Base-by-base conservation (phyloP, 2,329 filamentous ascomycete species). In the Tolypocladium tundrense region DNA sequence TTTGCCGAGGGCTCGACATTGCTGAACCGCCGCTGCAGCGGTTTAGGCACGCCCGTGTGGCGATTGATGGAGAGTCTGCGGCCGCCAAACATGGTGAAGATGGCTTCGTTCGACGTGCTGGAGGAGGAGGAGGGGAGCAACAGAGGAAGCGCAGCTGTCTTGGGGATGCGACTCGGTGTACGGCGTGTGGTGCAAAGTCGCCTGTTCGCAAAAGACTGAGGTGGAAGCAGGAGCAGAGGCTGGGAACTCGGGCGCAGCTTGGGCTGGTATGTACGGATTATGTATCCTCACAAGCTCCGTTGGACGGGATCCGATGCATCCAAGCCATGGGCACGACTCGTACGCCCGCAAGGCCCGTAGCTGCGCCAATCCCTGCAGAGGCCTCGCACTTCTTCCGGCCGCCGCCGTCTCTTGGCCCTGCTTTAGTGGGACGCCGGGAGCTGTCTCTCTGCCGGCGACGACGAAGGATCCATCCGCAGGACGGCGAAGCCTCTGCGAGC, bases 11-110 rank as follows among this genome's bases (percentile, higher is more conserved):
- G 78, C 65, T 86, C 82, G 60, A 77, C 77, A 54, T 79, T 76
- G 65, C 82, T 86, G 67, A 85, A 86, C 63, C 83, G 79, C 61
- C 83, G 77, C 50, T 71, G 67, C 42, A 73, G 69, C 45, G 77
- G 74, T 67, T 83, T 79, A 60, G 84, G 84, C 45, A 80, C 78
- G 65, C 84, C 84, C 56, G 84, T 85, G 68, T 85, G 82, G 67
- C 83, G 78, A 73, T 87, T 86, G 73, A 87, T 86, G 62, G 82
- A 85, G 72, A 86, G 86, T 69, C 85, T 85, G 73, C 84, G 81
- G 60, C 77, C 78, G 68, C 75, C 72, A 65, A 82, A 82, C 75
- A 80, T 80, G 57, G 65, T 74, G 67, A 56, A 19, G 45, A 31
- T 14, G 7, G 48, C 48, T 52, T 35, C 19, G 19, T 8, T 8